These are phyloP conservation scores for Neospora caninum DNA, from an alignment of 169 alveolate genomes.

Conservation along the genomic window DNA sequence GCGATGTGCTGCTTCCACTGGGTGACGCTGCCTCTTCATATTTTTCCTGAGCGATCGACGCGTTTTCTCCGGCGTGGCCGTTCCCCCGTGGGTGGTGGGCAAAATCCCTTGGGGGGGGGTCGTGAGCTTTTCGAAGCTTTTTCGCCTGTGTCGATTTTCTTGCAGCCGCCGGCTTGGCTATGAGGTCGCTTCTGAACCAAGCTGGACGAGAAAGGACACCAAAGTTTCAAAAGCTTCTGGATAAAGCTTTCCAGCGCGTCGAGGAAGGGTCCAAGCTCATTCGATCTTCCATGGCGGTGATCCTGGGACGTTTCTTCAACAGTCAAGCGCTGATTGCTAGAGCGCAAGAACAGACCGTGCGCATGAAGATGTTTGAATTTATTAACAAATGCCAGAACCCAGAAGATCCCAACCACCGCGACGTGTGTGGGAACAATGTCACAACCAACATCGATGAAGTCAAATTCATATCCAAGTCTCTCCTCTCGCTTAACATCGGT, in stretches of 20 bases:
- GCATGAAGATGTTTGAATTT: constrained; percentile 55
- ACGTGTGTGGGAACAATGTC: constrained; percentile 59
- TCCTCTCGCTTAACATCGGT: constrained; percentile 33
- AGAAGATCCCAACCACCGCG: constrained; percentile 23
- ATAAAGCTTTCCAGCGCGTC: neutral
- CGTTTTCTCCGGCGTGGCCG: no score
- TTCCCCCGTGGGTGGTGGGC: no score
- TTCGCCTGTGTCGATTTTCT: no score
- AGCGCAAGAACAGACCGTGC: constrained; percentile 32
- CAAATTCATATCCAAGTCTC: constrained; percentile 39
- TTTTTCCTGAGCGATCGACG: no score
- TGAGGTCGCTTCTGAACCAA: no score
- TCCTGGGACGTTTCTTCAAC: constrained; percentile 45
- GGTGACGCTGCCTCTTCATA: no score
- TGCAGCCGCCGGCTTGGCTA: no score
- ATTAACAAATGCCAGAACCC: constrained; percentile 31
- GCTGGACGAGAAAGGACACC: no score
- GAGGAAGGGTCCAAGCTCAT: neutral
- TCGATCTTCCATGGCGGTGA: neutral
- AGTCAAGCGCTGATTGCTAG: constrained; percentile 33
- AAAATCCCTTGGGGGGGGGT: no score
- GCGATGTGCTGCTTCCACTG: no score
- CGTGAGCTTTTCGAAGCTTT: no score
- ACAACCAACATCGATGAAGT: constrained; percentile 47
- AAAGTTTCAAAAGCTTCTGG: no score